These are phyloP conservation scores for Coffea eugenioides DNA, from an alignment of 257 asterid genomes.

Conservation along the genomic window DNA sequence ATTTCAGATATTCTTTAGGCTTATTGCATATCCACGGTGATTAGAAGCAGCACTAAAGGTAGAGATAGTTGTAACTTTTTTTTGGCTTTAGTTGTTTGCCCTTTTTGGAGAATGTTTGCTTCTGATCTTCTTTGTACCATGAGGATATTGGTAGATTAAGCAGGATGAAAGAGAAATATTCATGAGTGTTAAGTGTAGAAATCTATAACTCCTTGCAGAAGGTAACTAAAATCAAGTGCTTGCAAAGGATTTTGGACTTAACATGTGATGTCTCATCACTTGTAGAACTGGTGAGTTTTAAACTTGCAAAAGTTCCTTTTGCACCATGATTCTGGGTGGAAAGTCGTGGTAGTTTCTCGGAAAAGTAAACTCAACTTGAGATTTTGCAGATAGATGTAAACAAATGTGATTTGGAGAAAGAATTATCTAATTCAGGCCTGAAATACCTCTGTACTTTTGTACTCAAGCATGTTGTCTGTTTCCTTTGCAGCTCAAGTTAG, in stretches of 20 bases:
- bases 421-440: not conserved
- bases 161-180: not conserved
- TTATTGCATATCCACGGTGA: too few relatives aligned
- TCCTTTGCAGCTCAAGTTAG: conserved; percentile 79
- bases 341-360: not conserved
- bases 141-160: not conserved
- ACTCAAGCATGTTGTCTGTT: conserved; percentile 1
- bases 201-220: not conserved
- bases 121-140: not conserved
- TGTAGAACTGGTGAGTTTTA: not conserved
- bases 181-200: not conserved
- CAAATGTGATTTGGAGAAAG: conserved; percentile 1
- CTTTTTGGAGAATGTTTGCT: not conserved
- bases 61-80: too few relatives aligned
- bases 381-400: not conserved
- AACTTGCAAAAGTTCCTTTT: not conserved
- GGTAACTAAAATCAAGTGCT: not conserved
- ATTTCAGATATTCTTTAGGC: conserved; percentile 72
- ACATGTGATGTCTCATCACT: not conserved
- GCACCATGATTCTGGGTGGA: not conserved
- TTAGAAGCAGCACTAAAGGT: too few relatives aligned
- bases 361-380: not conserved
- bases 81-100: not conserved
- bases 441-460: not conserved
- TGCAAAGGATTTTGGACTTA: not conserved